Base-by-base conservation (phyloP, 352 stramenopile species). In the Blastocystis sp. region DNA sequence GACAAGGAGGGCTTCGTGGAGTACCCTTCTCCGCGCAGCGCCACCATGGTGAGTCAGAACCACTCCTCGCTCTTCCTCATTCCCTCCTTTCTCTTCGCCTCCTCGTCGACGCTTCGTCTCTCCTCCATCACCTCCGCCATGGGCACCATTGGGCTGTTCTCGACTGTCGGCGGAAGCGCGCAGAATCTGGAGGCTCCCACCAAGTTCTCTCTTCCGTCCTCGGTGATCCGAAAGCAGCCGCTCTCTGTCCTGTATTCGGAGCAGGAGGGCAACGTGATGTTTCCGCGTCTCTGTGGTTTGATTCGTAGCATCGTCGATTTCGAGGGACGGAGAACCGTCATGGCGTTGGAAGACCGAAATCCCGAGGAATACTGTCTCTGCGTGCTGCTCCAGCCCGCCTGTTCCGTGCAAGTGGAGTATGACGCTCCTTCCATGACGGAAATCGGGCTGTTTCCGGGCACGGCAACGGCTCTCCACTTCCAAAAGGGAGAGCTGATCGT, bases 31-130 rank as follows among this genome's bases (percentile, higher is more conserved):
- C 6, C 45, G 6, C 35, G 1, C 26, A 35, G 21, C 63, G 33
- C 35, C 26, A 9, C 13, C 41, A 3, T 71, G 1, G 4, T 26
- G 21, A 71, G 21, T 35, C 24, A n/a, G 0, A 35, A 41, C 41
- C 63, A 71, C 41, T 24, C 63, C 3, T 35, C 31, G 3, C n/a
- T 71, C 63, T 71, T 71, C 35, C 41, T 71, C 31, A 24, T 71
- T 26, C 13, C 16, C 26, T 24, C 63, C 3, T 33, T 71, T 10
- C 41, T 31, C 12, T 31, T 71, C 16, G 16, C 33, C 26, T 3
- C 16, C 41, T 35, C 31, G 3, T 41, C 21, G 21, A 50, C 63
- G 3, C 41, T 71, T 10, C 26, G 21, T 24, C 63, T 71, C 63
- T 37, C 63, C 33, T 71, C 63, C 10, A 66, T 31, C 35, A 13